A percentile compares a stretch with the other conserved stretches of the same genome.
phyloP scores from a whole-genome alignment of 2,329 filamentous ascomycete species.

The Thermothelomyces thermophilus region DNA sequence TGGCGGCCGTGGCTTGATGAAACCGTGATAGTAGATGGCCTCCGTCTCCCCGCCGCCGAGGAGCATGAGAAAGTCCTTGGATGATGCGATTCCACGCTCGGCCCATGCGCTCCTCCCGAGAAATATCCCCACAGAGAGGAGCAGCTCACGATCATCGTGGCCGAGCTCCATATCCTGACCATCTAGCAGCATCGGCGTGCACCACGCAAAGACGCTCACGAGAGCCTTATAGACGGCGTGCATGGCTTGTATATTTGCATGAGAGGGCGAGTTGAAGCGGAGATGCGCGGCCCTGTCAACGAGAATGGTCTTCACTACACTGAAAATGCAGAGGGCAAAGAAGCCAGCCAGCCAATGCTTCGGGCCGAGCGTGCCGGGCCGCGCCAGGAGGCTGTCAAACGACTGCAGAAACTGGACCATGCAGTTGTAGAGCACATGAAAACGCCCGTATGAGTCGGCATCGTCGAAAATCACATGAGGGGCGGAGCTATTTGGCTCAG shows the following conservation, averaged over 20 bases:
- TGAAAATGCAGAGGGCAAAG: conserved; percentile 53
- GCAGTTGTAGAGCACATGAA: conserved; percentile 43
- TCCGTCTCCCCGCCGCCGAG: conserved; percentile 41
- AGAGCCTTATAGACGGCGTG: conserved; percentile 46
- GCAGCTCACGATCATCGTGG: conserved; percentile 40
- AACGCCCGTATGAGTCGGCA: conserved; percentile 42
- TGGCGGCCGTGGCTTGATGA: conserved; percentile 35
- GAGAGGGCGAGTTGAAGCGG: conserved; percentile 21
- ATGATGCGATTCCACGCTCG: conserved; percentile 39
- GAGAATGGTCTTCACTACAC: conserved; percentile 46
- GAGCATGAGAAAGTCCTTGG: conserved; percentile 43
- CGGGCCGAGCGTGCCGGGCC: conserved; percentile 33
- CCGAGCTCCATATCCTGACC: conserved; percentile 35
- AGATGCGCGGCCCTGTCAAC: conserved; percentile 37
- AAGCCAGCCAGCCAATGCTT: conserved; percentile 47
- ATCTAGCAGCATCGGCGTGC: conserved; percentile 40
- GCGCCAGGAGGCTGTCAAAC: conserved; percentile 42
- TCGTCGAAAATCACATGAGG: conserved; percentile 35
- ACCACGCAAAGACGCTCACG: conserved; percentile 42
- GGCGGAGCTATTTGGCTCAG: conserved; percentile 31
- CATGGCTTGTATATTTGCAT: conserved; percentile 32
- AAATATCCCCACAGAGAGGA: conserved; percentile 39
- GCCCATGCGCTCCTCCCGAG: conserved; percentile 43
- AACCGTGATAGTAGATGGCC: conserved; percentile 35
- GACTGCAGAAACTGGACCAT: conserved; percentile 47